These are phyloP conservation scores for Cucumis hystrix DNA, from an alignment of 306 rosid species.

Conservation along the genomic window DNA sequence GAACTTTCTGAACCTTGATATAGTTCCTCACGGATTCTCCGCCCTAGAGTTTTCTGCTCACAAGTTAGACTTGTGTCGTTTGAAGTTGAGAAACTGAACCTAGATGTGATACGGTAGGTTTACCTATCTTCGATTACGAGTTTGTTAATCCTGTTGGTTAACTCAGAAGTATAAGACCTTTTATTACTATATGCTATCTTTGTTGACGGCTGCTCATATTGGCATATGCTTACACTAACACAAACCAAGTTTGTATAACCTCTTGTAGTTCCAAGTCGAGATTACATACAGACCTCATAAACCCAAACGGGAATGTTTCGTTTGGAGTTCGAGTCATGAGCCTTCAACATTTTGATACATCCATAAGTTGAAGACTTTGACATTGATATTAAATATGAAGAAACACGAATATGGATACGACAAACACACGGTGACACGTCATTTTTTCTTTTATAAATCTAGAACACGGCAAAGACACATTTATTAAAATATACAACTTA, in stretches of 20 bases:
- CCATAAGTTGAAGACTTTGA: too few species aligned
- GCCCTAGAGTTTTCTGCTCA: neutral
- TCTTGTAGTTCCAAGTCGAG: neutral
- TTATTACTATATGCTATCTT: neutral
- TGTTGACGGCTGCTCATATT: neutral
- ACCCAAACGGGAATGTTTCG: neutral
- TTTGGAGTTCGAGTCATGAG: neutral
- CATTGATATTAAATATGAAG: too few species aligned
- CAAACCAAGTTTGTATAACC: neutral
- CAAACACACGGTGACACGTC: too few species aligned
- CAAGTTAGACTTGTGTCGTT: neutral
- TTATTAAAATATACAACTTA: too few species aligned
- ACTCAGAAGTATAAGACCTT: neutral
- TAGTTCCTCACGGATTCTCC: neutral
- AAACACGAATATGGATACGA: too few species aligned
- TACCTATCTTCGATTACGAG: neutral
- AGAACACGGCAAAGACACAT: too few species aligned
- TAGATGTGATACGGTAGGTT: neutral
- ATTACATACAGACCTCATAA: neutral
- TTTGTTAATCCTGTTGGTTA: neutral
- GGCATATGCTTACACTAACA: neutral
- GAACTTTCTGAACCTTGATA: neutral
- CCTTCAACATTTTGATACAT: too few species aligned
- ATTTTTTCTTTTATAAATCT: too few species aligned
- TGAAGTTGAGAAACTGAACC: neutral